Evolutionary conservation across 2,329 filamentous ascomycete genomes (phyloP).

Genomic region (Cucurbitaria berberidis): DNA sequence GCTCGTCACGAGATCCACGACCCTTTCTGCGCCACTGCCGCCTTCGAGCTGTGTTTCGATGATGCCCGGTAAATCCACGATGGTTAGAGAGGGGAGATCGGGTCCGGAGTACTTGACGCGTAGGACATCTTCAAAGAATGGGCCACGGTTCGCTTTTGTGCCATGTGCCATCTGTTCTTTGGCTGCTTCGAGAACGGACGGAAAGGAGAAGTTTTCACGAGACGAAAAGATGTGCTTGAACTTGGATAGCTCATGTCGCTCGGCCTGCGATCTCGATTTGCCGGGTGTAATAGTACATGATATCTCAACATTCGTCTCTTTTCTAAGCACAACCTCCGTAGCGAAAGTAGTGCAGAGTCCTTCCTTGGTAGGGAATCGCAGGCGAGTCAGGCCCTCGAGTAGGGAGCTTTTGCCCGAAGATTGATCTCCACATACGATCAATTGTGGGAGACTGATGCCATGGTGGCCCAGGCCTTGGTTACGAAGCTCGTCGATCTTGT

Average conservation of each 20-base stretch:
- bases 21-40: conserved; percentile 52
- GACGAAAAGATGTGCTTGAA: conserved; percentile 26
- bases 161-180: conserved; percentile 54
- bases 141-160: background rate
- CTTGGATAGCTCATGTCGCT: conserved; percentile 20
- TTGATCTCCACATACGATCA: conserved; percentile 42
- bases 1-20: conserved; percentile 53
- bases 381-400: conserved; percentile 53
- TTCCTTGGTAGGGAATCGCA: conserved; percentile 64
- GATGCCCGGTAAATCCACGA: conserved; percentile 64
- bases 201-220: conserved; percentile 41
- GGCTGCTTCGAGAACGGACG: conserved; percentile 59
- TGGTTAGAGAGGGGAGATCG: conserved; percentile 53
- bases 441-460: conserved; percentile 44
- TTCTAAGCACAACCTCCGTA: conserved; percentile 64
- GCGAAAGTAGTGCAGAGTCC: conserved; percentile 66
- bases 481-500: conserved; percentile 59
- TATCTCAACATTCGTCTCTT: conserved; percentile 45
- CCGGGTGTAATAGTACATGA: conserved; percentile 52
- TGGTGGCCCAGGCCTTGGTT: conserved; percentile 27
- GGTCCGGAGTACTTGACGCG: conserved; percentile 40
- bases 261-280: conserved; percentile 15
- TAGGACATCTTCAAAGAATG: conserved; percentile 36
- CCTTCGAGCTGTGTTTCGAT: conserved; percentile 58
- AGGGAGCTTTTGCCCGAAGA: conserved; percentile 41